Conservation (phyloP, 1,139 yeast genomes). For the Nakaseomyces kungkrabaensis region DNA sequence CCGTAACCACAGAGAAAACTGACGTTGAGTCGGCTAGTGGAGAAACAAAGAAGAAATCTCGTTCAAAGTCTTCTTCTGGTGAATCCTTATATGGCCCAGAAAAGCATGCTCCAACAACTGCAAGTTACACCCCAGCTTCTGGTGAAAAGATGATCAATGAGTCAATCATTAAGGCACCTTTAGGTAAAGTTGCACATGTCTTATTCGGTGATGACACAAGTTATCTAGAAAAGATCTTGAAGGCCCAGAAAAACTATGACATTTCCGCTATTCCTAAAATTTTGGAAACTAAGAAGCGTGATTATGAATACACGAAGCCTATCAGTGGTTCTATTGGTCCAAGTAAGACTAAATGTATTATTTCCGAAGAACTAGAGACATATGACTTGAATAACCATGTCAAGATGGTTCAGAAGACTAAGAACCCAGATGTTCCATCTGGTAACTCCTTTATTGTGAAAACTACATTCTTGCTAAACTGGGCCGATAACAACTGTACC, state of each 20-base stretch:
- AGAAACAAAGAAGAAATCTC: slow-evolving; percentile 4
- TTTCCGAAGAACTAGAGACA: slow-evolving; percentile 57
- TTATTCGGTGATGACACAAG: slow-evolving; percentile 65
- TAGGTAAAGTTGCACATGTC: slow-evolving; percentile 61
- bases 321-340: slow-evolving; percentile 83
- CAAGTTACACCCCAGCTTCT: slow-evolving; percentile 41
- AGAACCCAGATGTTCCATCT: slow-evolving; percentile 92
- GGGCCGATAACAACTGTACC: slow-evolving; percentile 71
- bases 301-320: slow-evolving; percentile 70
- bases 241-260: slow-evolving; percentile 64
- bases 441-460: slow-evolving; percentile 71
- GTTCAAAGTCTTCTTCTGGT: slow-evolving; percentile 5
- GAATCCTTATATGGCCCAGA: slow-evolving; percentile 28
- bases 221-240: slow-evolving; percentile 41
- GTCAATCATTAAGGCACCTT: slow-evolving; percentile 59
- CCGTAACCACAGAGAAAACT: slow-evolving; percentile 8
- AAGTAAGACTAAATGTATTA: slow-evolving; percentile 74
- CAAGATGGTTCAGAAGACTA: slow-evolving; percentile 55
- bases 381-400: slow-evolving; percentile 50
- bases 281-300: slow-evolving; percentile 38
- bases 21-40: slow-evolving; percentile 21
- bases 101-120: slow-evolving; percentile 46
- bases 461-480: slow-evolving; percentile 46
- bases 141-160: slow-evolving; percentile 59
- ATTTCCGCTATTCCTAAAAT: slow-evolving; percentile 48